Base-by-base conservation (phyloP, 768 basidiomycete genomes). In the Chiua virens region DNA sequence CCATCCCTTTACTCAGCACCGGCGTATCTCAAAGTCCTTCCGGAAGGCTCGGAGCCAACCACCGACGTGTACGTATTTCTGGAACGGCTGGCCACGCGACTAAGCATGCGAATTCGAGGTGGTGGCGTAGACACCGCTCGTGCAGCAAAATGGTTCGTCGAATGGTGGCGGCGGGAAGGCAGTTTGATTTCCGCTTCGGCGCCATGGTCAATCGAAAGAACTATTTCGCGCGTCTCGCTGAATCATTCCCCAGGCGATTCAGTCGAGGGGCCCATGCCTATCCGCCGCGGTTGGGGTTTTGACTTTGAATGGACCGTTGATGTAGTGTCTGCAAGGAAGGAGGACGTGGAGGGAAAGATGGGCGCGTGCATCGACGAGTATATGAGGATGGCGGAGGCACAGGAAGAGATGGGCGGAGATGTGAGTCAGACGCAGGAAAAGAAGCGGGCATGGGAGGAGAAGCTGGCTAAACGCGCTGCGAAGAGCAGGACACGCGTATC, bases 141-240 rank as follows among this genome's bases (percentile, higher is more conserved):
- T 21, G 91, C 93, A 9, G 87, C 87, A 5, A 74, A 76, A 20
- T 92, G 87, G 77, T 87, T 98, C 61, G 79, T 98, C 37, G 76
- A 81, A 40, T 92, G 92, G 80, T 99, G 94, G 86, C 83, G 96
- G 37, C 81, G 81, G 42, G 80, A 87, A 58, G 89, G 87, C 46
- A 78, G 84, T 7, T 71, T 82, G 42, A 67, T 80, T 39, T 73
- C 81, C 50, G 78, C 83, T 23, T 71, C 76, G 11, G 68, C 71
- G 21, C 72, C 73, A 27, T 59, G 43, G 47, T 60, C 42, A 51
- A 64, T 53, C 42, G 40, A 42, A n/a, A 17, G 23, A 15, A 45
- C 10, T 25, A 18, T 37, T 37, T 25, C 46, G 15, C 40, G 15
- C 21, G 8, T 41, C 17, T 28, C 15, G 27, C 43, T 32, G 17